Base-by-base conservation (phyloP, 2,329 filamentous ascomycete species). In the Fusarium sp. region DNA sequence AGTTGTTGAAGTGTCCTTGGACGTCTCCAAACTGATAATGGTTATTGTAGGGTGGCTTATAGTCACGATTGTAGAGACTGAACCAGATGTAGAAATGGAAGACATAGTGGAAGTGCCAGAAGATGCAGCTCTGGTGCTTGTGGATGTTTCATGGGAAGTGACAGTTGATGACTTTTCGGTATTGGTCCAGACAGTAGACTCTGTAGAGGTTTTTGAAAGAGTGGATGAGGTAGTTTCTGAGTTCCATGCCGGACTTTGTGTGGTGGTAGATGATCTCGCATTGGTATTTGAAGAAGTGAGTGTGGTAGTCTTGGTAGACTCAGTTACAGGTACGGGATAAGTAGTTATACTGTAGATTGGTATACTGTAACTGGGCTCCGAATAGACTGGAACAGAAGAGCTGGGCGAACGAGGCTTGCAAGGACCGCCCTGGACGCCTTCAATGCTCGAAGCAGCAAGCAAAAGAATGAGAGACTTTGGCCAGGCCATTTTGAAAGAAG, bases 401-500 rank as follows among this genome's bases (percentile, higher is more conserved):
- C 35, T 50, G 10, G 48, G 24, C 11, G 39, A 58, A 15, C 66
- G 57, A 47, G 66, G 66, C n/a, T 62, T 65, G 17, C 66, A 68
- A 26, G 52, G 66, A 6, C 66, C 66, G 33, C 43, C 66, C 4
- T 52, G 47, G 15, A 67, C 41, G 8, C 45, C 28, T n/a, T 39
- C 8, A 7, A 70, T 45, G 41, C 46, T 50, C 6, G 48, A 47
- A 54, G 54, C 40, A 50, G 52, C 39, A 24, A 70, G 40, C 37
- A 68, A 39, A 59, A 63, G 17, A 68, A 70, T 9, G 66, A 67
- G 55, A 13, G 66, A 67, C 22, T 50, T 59, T 44, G 49, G 15
- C 65, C 66, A 67, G 48, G 61, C 26, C 66, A 68, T 68, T 37
- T 43, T 70, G 9, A 37, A 45, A 20, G 11, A 62, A 47, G 20